phyloP scores from a whole-genome alignment of 805 yeast genomes.

The Kluyveromyces dobzhanskii region DNA sequence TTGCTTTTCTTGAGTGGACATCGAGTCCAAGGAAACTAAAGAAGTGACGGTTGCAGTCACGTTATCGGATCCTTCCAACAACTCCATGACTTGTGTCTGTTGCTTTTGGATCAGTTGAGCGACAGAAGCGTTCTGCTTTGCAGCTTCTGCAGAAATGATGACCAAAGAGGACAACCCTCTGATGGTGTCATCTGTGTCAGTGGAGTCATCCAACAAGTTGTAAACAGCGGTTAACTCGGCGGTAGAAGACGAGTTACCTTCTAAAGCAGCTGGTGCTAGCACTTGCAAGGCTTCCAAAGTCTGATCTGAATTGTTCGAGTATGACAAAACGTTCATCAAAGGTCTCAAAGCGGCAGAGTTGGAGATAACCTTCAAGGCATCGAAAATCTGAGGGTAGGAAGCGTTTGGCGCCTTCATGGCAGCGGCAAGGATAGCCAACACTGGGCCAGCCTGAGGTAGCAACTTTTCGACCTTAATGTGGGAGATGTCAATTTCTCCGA shows the following conservation, averaged over 20 bases:
- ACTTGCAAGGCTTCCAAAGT: conserved; percentile 21
- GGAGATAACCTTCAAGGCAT: conserved; percentile 19
- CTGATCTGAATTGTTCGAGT: conserved; percentile 16
- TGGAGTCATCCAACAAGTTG: conserved; percentile 12
- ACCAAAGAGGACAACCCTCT: conserved; percentile 16
- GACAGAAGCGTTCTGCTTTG: not conserved
- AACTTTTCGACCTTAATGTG: conserved; percentile 29
- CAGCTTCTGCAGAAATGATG: conserved; percentile 5
- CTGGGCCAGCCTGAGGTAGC: conserved; percentile 24
- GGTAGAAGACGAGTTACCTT: conserved; percentile 11
- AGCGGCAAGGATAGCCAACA: conserved; percentile 21
- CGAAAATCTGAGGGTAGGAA: conserved; percentile 14
- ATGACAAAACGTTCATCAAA: conserved; percentile 20
- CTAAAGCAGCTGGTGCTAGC: conserved; percentile 22
- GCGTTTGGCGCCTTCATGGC: conserved; percentile 20
- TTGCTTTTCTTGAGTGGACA: conserved; percentile 16
- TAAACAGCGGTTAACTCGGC: conserved; percentile 10
- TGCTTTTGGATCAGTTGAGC: not conserved
- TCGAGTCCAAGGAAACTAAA: conserved; percentile 16
- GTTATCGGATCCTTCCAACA: conserved; percentile 19
- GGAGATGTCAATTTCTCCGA: conserved; percentile 27
- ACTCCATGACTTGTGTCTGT: conserved; percentile 10
- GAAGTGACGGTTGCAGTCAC: conserved; percentile 20
- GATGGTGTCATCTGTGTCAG: conserved; percentile 14
- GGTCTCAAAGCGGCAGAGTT: conserved; percentile 24